Conservation (phyloP, 257 asterid species). For the Linderniella brevidens region DNA sequence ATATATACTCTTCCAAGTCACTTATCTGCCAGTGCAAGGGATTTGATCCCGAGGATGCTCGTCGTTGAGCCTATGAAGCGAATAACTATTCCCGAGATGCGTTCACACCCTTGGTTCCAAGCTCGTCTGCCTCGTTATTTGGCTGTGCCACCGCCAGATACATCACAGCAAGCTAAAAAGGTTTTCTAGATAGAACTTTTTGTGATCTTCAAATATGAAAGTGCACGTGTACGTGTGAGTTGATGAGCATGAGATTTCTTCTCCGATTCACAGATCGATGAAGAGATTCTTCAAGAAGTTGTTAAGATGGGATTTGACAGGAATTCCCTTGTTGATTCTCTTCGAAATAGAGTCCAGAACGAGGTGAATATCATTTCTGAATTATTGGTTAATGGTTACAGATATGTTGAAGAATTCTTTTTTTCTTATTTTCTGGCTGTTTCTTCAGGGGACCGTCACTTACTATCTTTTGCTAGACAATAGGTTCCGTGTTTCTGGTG, state of each 20-base stretch:
- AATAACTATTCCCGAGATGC: slow-evolving; percentile 83
- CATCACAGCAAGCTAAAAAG: slow-evolving; percentile 82
- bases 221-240: too few species aligned
- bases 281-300: slow-evolving; percentile 80
- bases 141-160: slow-evolving; percentile 94
- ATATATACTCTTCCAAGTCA: slow-evolving; percentile 93
- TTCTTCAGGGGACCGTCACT: slow-evolving; percentile 70
- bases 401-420: slow-evolving; percentile 9
- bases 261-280: slow-evolving; percentile 50
- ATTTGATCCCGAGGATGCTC: slow-evolving; percentile 87
- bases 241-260: background rate
- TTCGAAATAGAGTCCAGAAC: slow-evolving; percentile 66
- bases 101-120: slow-evolving; percentile 81
- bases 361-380: slow-evolving; percentile 31
- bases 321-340: slow-evolving; percentile 52
- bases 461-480: slow-evolving; percentile 82
- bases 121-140: slow-evolving; percentile 84
- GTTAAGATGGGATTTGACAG: slow-evolving; percentile 72
- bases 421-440: slow-evolving; percentile 9
- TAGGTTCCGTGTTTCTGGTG: slow-evolving; percentile 57
- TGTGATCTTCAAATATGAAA: too few species aligned
- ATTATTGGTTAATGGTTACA: slow-evolving; percentile 8
- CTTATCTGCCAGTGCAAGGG: slow-evolving; percentile 80
- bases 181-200: slow-evolving; percentile 15
- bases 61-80: slow-evolving; percentile 87